These are phyloP conservation scores for Globisporangium apiculatum DNA, from an alignment of 352 stramenopile species.

Conservation along the genomic window DNA sequence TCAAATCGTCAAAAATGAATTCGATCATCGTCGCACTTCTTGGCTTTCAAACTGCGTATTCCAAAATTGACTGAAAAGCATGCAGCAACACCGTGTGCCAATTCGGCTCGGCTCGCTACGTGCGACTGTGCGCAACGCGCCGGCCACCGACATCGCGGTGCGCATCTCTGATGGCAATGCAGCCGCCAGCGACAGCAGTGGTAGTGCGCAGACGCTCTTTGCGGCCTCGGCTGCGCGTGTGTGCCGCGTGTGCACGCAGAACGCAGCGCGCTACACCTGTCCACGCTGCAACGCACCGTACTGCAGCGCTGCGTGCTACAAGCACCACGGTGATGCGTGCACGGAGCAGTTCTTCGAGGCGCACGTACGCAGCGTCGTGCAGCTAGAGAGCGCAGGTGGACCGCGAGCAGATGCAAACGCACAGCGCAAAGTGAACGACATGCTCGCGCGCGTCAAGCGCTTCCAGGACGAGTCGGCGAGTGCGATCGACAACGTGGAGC, in stretches of 20 bases:
- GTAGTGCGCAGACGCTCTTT: conserved; percentile 3
- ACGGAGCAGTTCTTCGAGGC: conserved; percentile 77
- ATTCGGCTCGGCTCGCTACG: conserved; percentile 53
- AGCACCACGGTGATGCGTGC: conserved; percentile 53
- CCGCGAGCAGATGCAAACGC: conserved; percentile 14
- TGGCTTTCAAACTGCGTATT: too few species aligned
- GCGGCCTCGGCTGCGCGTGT: conserved; percentile 37
- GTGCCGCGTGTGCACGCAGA: conserved; percentile 56
- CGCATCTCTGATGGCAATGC: not conserved
- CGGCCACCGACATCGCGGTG: conserved; percentile 3
- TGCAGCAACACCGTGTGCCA: conserved; percentile 35
- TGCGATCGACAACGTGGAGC: not conserved
- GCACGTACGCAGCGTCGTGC: conserved; percentile 53
- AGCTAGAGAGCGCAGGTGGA: conserved; percentile 19
- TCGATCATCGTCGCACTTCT: not conserved
- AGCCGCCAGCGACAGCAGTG: conserved; percentile 1
- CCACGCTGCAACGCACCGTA: conserved; percentile 75
- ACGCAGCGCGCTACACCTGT: conserved; percentile 72
- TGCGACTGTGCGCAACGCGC: conserved; percentile 28
- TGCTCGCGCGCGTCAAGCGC: conserved; percentile 43
- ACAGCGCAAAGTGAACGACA: conserved; percentile 30
- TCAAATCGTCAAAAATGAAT: conserved; percentile 3
- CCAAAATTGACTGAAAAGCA: not conserved
- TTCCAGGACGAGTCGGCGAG: conserved; percentile 41
- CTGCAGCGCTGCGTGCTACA: conserved; percentile 76